Evolutionary conservation across 2,329 filamentous ascomycete genomes (phyloP).

Genomic region (Epichloe gansuensis): DNA sequence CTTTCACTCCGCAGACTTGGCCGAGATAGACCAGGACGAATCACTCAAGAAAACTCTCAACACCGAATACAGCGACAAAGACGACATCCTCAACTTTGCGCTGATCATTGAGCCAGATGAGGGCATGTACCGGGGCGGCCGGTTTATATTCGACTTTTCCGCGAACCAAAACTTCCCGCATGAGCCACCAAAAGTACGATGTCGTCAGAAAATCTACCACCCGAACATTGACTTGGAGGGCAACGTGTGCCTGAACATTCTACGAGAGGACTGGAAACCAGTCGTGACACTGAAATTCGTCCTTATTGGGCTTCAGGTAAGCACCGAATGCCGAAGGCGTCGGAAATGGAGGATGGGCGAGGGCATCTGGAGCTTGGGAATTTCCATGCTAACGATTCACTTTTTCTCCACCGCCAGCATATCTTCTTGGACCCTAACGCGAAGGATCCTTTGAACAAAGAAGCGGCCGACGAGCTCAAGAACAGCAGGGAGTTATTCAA

Average conservation of each 20-base stretch:
- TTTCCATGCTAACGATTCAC: constrained; percentile 9
- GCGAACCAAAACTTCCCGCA: constrained; percentile 95
- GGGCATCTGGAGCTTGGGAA: neutral
- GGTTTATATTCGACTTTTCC: constrained; percentile 79
- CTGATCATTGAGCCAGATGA: constrained; percentile 77
- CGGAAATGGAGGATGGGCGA: neutral
- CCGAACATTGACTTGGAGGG: constrained; percentile 97
- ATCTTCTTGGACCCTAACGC: constrained; percentile 96
- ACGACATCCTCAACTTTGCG: constrained; percentile 76
- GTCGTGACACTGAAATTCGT: constrained; percentile 94
- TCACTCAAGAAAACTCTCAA: constrained; percentile 69
- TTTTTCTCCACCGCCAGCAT: constrained; percentile 43
- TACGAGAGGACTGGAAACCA: constrained; percentile 98
- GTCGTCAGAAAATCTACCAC: constrained; percentile 96
- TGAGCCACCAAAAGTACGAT: constrained; percentile 94
- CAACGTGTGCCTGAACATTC: constrained; percentile 94
- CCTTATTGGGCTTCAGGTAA: constrained; percentile 80
- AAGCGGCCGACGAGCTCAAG: constrained; percentile 85
- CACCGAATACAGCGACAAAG: constrained; percentile 67
- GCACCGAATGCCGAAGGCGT: neutral
- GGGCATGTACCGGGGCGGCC: constrained; percentile 74
- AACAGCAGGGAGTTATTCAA: constrained; percentile 79
- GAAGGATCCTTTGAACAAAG: constrained; percentile 95
- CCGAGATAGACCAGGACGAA: constrained; percentile 42
- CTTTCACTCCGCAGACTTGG: constrained; percentile 46